Evolutionary conservation across 1,284 basidiomycete species (phyloP).

Genomic region (Trametes hirsuta): DNA sequence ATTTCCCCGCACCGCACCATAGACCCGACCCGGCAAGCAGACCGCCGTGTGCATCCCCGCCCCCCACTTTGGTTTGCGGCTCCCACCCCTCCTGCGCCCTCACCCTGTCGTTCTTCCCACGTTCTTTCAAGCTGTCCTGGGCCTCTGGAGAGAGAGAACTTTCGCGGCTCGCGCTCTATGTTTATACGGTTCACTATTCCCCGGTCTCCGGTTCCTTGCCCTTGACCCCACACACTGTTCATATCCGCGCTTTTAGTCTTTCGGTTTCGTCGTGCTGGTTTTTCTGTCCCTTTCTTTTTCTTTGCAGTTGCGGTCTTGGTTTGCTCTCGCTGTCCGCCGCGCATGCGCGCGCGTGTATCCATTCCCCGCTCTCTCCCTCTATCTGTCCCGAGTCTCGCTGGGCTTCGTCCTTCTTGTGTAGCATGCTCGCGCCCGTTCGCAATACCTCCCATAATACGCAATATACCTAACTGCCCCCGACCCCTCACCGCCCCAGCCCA

Average conservation of each 20-base stretch:
- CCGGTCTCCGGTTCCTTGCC: background rate
- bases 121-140: too few species aligned
- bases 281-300: background rate
- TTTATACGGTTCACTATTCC: constrained; percentile 18
- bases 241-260: background rate
- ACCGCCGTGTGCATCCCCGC: background rate
- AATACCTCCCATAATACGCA: background rate
- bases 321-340: too few species aligned
- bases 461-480: background rate
- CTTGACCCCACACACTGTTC: background rate
- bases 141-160: constrained; percentile 6
- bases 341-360: too few species aligned
- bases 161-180: constrained; percentile 18
- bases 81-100: too few species aligned
- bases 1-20: background rate
- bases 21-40: constrained; percentile 13
- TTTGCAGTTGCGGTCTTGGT: background rate
- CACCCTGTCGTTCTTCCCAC: too few species aligned
- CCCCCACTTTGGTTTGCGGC: background rate
- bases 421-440: background rate
- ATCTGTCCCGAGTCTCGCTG: too few species aligned
- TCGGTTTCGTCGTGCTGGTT: background rate
- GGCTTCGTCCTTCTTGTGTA: background rate
- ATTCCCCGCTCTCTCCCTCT: too few species aligned
- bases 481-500: too few species aligned